Evolutionary conservation across 371 early-diverging fungal genomes (phyloP).

Genomic region (Syncephalastrum contaminatum): DNA sequence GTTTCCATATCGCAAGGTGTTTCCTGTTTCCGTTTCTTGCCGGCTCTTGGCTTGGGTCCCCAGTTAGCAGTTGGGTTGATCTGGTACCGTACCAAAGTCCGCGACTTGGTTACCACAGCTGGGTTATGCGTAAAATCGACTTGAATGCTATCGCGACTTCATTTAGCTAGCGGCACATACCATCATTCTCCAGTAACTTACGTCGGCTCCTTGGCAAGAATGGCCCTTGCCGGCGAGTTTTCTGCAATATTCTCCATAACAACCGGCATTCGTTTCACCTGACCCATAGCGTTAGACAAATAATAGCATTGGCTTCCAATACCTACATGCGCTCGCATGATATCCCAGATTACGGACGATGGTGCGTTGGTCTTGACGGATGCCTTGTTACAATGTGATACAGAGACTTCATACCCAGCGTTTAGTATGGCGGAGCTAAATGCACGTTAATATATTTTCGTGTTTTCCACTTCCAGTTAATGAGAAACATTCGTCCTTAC

Average conservation of each 20-base stretch:
- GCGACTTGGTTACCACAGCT: slow-evolving; percentile 72
- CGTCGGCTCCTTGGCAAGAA: slow-evolving; percentile 64
- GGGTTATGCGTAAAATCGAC: slow-evolving; percentile 73
- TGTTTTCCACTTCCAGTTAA: not conserved
- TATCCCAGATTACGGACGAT: slow-evolving; percentile 87
- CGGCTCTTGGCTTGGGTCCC: slow-evolving; percentile 91
- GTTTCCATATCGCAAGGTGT: too few species aligned
- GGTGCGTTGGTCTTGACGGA: slow-evolving; percentile 98
- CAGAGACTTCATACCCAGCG: slow-evolving; percentile 89
- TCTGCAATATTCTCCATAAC: slow-evolving; percentile 63
- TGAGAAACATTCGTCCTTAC: slow-evolving; percentile 12
- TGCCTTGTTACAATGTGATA: slow-evolving; percentile 84
- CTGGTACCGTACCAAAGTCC: slow-evolving; percentile 88
- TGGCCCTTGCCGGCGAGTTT: slow-evolving; percentile 67
- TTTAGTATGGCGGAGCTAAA: slow-evolving; percentile 89
- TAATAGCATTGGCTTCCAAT: not conserved
- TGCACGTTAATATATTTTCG: not conserved
- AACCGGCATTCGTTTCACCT: slow-evolving; percentile 62
- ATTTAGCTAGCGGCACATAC: not conserved
- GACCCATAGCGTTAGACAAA: slow-evolving; percentile 21
- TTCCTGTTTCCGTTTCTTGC: slow-evolving; percentile 49
- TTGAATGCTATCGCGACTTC: slow-evolving; percentile 32
- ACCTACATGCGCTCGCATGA: slow-evolving; percentile 59
- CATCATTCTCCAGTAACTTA: slow-evolving; percentile 8
- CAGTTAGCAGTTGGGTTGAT: slow-evolving; percentile 91